Evolutionary conservation across 352 stramenopile species (phyloP).

Genomic region (Hyphochytrium catenoides): DNA sequence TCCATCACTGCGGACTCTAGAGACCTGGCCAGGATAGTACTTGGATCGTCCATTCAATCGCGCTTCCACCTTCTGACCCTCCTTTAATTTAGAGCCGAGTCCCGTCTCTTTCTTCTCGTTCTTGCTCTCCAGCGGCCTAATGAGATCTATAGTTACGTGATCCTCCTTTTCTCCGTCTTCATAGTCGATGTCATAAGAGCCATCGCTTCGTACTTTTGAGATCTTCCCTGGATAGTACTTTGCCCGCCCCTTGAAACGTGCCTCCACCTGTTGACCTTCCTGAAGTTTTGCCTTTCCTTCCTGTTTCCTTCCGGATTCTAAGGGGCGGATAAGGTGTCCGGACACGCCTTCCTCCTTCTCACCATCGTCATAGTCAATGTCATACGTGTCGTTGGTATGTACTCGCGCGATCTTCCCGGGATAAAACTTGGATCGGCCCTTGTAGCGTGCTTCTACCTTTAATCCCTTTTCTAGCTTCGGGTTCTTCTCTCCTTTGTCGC

Average conservation of each 20-base stretch:
- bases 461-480: constrained; percentile 7
- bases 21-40: constrained; percentile 24
- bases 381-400: constrained; percentile 9
- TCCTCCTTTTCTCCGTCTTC: constrained; percentile 20
- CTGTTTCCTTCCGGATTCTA: background rate
- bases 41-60: constrained; percentile 19
- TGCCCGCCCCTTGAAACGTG: constrained; percentile 12
- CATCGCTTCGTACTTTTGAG: constrained; percentile 12
- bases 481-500: constrained; percentile 4
- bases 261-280: constrained; percentile 13
- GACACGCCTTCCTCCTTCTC: constrained; percentile 5
- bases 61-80: constrained; percentile 28
- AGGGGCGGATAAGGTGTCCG: constrained; percentile 4
- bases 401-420: constrained; percentile 7
- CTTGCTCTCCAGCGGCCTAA: constrained; percentile 6
- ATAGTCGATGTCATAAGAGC: constrained; percentile 22
- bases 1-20: constrained; percentile 12
- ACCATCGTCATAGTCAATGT: constrained; percentile 6
- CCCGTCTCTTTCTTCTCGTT: too few species aligned
- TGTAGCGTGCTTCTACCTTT: constrained; percentile 9
- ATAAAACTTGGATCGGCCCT: constrained; percentile 9
- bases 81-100: too few species aligned
- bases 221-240: constrained; percentile 18
- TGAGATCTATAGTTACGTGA: constrained; percentile 9
- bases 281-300: constrained; percentile 1